Evolutionary conservation across 208 protist species (phyloP).

Genomic region (Trypanosoma cruzi): DNA sequence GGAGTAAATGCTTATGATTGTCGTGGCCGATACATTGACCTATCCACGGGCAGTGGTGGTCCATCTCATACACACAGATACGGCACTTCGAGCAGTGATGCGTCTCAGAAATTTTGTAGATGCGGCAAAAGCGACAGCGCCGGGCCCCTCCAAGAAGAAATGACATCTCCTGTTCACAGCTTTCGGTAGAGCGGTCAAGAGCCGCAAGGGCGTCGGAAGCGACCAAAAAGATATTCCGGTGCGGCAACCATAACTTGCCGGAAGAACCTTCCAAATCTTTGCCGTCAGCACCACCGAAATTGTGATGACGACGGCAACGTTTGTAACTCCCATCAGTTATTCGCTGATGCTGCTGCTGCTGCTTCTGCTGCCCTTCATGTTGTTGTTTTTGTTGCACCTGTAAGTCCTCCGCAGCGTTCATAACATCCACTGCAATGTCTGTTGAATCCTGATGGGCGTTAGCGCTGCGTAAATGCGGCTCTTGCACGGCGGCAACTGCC

Average conservation of each 20-base stretch:
- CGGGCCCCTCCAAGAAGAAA: constrained; percentile 51
- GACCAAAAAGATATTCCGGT: background rate
- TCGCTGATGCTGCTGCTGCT: background rate
- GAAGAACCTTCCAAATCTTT: background rate
- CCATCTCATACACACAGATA: constrained; percentile 66
- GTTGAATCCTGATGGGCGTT: background rate
- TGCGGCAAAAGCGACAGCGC: constrained; percentile 59
- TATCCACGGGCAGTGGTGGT: constrained; percentile 85
- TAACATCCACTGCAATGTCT: background rate
- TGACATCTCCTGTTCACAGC: constrained; percentile 44
- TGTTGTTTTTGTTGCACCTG: background rate
- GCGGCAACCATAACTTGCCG: background rate
- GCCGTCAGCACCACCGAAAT: background rate
- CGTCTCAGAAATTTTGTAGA: constrained; percentile 73
- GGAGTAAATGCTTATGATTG: constrained; percentile 84
- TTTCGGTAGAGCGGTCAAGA: constrained; percentile 16
- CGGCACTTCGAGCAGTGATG: constrained; percentile 83
- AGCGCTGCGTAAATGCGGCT: background rate
- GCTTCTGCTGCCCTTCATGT: background rate
- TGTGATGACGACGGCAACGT: background rate
- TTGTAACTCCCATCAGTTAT: background rate
- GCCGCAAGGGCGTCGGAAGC: constrained; percentile 22
- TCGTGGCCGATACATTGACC: constrained; percentile 70
- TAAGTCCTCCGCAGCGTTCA: background rate
- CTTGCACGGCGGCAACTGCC: constrained; percentile 16